phyloP scores from a whole-genome alignment of 768 basidiomycete species.

The Boletus pseudo-olivaceus region DNA sequence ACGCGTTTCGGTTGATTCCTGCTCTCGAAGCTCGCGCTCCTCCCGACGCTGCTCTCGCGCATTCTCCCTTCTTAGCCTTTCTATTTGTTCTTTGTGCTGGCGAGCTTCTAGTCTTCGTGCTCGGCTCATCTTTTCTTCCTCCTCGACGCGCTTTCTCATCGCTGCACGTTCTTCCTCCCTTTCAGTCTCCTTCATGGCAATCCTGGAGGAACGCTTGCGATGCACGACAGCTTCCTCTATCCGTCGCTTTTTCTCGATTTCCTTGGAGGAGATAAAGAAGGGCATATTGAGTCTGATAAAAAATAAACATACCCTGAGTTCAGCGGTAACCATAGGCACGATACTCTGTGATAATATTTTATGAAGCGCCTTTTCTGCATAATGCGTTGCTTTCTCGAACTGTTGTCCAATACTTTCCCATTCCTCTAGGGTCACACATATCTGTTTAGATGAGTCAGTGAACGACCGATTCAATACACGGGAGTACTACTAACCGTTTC shows the following conservation, averaged over 20 bases:
- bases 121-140: slow-evolving; percentile 64
- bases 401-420: slow-evolving; percentile 79
- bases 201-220: slow-evolving; percentile 88
- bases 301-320: slow-evolving; percentile 49
- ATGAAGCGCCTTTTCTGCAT: slow-evolving; percentile 76
- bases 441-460: slow-evolving; percentile 40
- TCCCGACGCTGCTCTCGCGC: slow-evolving; percentile 51
- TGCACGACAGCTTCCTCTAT: slow-evolving; percentile 75
- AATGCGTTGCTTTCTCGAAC: slow-evolving; percentile 74
- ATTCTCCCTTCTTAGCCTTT: slow-evolving; percentile 50
- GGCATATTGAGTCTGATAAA: neutral
- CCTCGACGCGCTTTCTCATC: slow-evolving; percentile 60
- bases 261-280: slow-evolving; percentile 38
- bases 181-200: slow-evolving; percentile 77
- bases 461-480: neutral
- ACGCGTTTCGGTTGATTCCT: slow-evolving; percentile 10
- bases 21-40: slow-evolving; percentile 34
- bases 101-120: slow-evolving; percentile 56
- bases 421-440: slow-evolving; percentile 78
- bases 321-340: slow-evolving; percentile 66
- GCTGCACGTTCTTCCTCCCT: slow-evolving; percentile 66
- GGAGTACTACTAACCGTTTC: slow-evolving; percentile 64
- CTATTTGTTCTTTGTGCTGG: slow-evolving; percentile 53
- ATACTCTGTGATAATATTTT: slow-evolving; percentile 62
- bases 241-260: slow-evolving; percentile 56